Base-by-base conservation (phyloP, 73 alveolate genomes). In the Paraurostyla sp. region DNA sequence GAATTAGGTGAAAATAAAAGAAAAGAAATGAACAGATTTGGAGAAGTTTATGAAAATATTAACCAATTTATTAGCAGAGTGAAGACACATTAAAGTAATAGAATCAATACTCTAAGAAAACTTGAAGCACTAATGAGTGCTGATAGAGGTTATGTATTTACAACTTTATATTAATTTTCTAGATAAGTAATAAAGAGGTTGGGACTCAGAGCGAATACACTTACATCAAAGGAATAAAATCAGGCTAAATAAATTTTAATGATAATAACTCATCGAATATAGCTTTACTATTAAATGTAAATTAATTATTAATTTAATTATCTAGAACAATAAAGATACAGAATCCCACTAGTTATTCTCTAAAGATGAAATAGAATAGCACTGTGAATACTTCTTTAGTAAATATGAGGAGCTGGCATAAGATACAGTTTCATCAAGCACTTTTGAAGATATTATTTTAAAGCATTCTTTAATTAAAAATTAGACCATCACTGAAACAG, bases 71-170 rank as follows among this genome's bases (percentile, higher is more conserved):
- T 65, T n/a, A 38, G 16, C 11, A 65, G 41, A 22, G 82, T 65
- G 9, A 11, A 65, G 25, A 40, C 60, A 18, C 60, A 65, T n/a
- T 22, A 65, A 65, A 65, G 25, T 9, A 38, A 36, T 36, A 25
- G 82, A 65, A 13, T 36, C 4, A 2, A 65, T 18, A 40, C 82
- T 2, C 58, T 65, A 38, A 32, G 3, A 7, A 65, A 35, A 65
- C 36, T 65, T 1, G 82, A 65, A 23, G 82, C 58, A 35, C 41
- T 65, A 65, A 65, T 65, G 82, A 35, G 82, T 40, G 82, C 82
- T 22, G 82, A 65, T 22, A 32, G 82, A 65, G 82, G 82, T 0
- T 65, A 18, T 65, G 82, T 65, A 65, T 38, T 11, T 36, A 36
- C 23, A 38, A 22, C 6, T 38, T 4, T 18, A 22, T 65, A 7